Base-by-base conservation (phyloP, 768 basidiomycete genomes). In the Leccinellum albellum region DNA sequence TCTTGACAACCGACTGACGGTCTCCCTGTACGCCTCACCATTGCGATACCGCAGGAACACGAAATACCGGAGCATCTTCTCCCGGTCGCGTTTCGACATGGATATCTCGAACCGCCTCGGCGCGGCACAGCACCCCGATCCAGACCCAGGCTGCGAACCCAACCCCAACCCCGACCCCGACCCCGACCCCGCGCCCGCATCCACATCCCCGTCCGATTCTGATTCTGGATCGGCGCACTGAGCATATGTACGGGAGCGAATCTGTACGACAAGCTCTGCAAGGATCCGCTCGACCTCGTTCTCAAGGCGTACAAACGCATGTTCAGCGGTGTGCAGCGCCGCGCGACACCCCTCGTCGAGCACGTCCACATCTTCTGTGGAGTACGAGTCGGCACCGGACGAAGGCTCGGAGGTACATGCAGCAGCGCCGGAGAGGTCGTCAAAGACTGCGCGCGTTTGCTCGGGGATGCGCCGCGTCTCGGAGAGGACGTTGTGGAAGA, bases 1-100 rank as follows among this genome's bases (percentile, higher is more conserved):
- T 2, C 59, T 61, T 8, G 73, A 73, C 23, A 70, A 58, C 6
- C 63, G 57, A 0, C 47, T 58, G 29, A 82, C 67, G 12, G 75
- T 75, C 46, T 76, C 65, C 23, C 66, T 61, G 60, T 83, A 85
- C 13, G 74, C 75, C 9, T 70, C 67, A 61, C 81, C 78, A 57
- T 85, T 85, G 14, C 84, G 73, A 58, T 82, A 85, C n/a, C 83
- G 77, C 0, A 85, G 69, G 59, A 85, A 84, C 12, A 78, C 70
- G 45, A 84, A 75, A 63, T 79, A 85, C 57, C 76, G 78, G 10
- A 79, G 74, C 2, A 85, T 59, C n/a, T 65, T 65, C 37, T 78
- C 75, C 14, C 77, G 66, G 28, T 60, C 59, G 24, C 65, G 67
- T 33, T 61, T 61, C 10, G 70, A 61, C 58, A 63, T 58, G 2